Conservation (phyloP, 1,284 basidiomycete genomes). For the Lentinula novae-zelandiae region DNA sequence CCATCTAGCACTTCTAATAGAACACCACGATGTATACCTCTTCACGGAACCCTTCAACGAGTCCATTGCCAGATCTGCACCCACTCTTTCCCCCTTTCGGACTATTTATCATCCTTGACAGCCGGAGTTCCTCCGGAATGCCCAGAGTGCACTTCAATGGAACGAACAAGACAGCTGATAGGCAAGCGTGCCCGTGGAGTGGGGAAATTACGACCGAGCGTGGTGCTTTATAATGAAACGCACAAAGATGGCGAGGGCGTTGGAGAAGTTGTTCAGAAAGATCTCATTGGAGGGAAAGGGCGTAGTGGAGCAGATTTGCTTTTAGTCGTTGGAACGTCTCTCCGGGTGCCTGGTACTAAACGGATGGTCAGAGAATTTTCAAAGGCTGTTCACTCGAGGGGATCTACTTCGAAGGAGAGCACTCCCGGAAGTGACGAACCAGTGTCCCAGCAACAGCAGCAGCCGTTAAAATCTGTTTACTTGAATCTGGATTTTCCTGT, state of each 20-base stretch:
- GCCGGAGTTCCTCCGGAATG: slow-evolving; percentile 72
- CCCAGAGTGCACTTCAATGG: slow-evolving; percentile 71
- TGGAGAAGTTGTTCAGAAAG: slow-evolving; percentile 73
- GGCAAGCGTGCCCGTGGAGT: slow-evolving; percentile 82
- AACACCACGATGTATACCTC: slow-evolving; percentile 79
- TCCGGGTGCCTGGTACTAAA: slow-evolving; percentile 91
- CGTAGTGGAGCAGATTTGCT: slow-evolving; percentile 77
- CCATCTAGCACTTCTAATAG: slow-evolving; percentile 9
- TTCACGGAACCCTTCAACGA: slow-evolving; percentile 82
- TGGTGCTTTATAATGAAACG: slow-evolving; percentile 88
- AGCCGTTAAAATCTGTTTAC: slow-evolving; percentile 71
- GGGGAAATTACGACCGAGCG: slow-evolving; percentile 80
- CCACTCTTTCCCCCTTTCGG: slow-evolving; percentile 61
- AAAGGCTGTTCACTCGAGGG: slow-evolving; percentile 66
- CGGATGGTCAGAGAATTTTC: slow-evolving; percentile 90
- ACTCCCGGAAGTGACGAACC: slow-evolving; percentile 26
- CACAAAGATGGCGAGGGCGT: slow-evolving; percentile 89
- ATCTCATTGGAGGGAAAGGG: slow-evolving; percentile 68
- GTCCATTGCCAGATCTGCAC: slow-evolving; percentile 84
- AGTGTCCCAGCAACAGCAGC: slow-evolving; percentile 33
- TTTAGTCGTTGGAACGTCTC: slow-evolving; percentile 87
- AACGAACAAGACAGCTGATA: slow-evolving; percentile 66
- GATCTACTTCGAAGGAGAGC: slow-evolving; percentile 14
- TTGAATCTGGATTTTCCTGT: slow-evolving; percentile 89
- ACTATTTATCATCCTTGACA: slow-evolving; percentile 53